Base-by-base conservation (phyloP, 345 rosid genomes). In the Corymbia maculata region DNA sequence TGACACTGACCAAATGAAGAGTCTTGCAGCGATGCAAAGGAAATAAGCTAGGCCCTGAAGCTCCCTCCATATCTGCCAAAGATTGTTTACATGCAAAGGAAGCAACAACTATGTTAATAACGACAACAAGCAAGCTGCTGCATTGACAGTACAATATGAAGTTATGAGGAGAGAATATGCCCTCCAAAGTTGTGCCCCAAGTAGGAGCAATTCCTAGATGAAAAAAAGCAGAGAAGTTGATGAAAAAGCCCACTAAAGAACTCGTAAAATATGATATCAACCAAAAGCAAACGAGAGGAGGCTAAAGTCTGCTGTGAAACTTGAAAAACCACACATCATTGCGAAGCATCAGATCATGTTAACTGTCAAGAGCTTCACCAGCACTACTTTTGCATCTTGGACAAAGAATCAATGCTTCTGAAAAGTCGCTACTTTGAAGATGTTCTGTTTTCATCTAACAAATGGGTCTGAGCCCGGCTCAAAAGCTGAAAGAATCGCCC, bases 21-120 rank as follows among this genome's bases (percentile, higher is more conserved):
- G 93, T 98, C 90, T 98, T 98, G 97, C 99, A 98, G 89, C 98
- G 97, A 91, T 98, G 98, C 91, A 94, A 92, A 1, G 99, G 99
- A 91, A 93, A 98, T 94, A 98, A 88, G 89, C 97, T 93, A 51
- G 94, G 91, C 89, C 94, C 93, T 86, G 93, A 94, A 85, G 90
- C 92, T 86, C 93, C 52, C 88, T 94, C 98, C 99, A 98, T 98
- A 64, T 86, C 97, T 95, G 96, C 95, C 91, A 88, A 47, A 64
- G 66, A 86, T 28, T 50, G 55, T 53, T 50, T 22, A n/a, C 59
- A 51, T 12, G 86, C 86, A 85, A 42, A 75, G 84, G 49, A 21
- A 75, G 84, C 7, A 42, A 75, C 49, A 75, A 42, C 49, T 42
- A 42, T 75, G 82, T 75, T 19, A 26, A 75, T 19, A 42, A 75